Conservation (phyloP, 257 asterid genomes). For the Apocynum venetum region DNA sequence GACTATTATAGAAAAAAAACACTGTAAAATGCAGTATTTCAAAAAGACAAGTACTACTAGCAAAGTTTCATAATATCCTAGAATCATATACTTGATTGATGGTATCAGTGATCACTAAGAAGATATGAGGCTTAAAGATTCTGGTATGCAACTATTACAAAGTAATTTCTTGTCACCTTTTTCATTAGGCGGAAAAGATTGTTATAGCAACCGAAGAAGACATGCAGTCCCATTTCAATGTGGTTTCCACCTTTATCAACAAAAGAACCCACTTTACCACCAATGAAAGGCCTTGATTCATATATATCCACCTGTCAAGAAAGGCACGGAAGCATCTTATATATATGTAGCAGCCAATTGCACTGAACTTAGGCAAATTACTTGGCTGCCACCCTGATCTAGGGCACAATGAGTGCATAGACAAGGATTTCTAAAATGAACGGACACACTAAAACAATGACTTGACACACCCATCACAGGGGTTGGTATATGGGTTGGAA, state of each 20-base stretch:
- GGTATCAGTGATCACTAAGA: not conserved
- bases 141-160: not conserved
- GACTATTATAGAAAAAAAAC: not conserved
- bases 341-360: not conserved
- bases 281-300: conserved; percentile 81
- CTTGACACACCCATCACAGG: not conserved
- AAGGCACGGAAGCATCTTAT: not conserved
- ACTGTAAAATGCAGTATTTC: not conserved
- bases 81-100: not conserved
- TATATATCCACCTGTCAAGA: conserved; percentile 90
- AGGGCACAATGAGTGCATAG: not conserved
- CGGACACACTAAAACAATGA: not conserved
- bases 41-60: not conserved
- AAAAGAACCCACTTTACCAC: conserved; percentile 99
- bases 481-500: not conserved
- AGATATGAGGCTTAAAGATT: not conserved
- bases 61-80: not conserved
- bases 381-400: not conserved
- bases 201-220: conserved; percentile 97
- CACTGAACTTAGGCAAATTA: not conserved
- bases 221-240: conserved; percentile 97
- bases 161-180: conserved; percentile 48
- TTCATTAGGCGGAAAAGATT: conserved; percentile 95
- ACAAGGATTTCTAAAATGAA: not conserved
- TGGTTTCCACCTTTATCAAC: conserved; percentile 92